phyloP scores from a whole-genome alignment of 1,139 yeast species.

The Suhomyces wounanorum region DNA sequence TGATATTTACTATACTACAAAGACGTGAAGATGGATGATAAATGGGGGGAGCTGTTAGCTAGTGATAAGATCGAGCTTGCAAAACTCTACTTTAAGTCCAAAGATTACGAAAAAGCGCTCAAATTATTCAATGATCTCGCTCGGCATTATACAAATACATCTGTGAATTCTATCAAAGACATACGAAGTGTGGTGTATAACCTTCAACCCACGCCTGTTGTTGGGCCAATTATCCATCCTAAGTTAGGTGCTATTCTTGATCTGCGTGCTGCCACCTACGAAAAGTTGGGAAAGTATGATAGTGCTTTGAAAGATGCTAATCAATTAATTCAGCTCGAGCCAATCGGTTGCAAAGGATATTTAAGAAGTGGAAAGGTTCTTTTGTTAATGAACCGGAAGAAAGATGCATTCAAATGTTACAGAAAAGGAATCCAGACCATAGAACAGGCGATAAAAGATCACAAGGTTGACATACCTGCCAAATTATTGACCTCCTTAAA shows the following conservation, averaged over 20 bases:
- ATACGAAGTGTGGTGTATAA: slow-evolving; percentile 23
- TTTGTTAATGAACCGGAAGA: slow-evolving; percentile 27
- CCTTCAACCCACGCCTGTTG: slow-evolving; percentile 27
- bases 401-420: slow-evolving; percentile 46
- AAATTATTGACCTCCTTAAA: slow-evolving; percentile 30
- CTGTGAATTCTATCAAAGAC: slow-evolving; percentile 18
- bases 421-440: slow-evolving; percentile 41
- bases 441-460: slow-evolving; percentile 28
- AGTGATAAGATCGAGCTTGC: slow-evolving; percentile 35
- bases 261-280: slow-evolving; percentile 61
- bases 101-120: slow-evolving; percentile 33
- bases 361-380: slow-evolving; percentile 54
- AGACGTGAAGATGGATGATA: slow-evolving; percentile 2
- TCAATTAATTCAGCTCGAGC: slow-evolving; percentile 47
- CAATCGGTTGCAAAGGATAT: slow-evolving; percentile 61
- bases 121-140: slow-evolving; percentile 15
- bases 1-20: background rate
- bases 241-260: slow-evolving; percentile 36
- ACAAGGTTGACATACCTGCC: slow-evolving; percentile 28
- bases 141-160: slow-evolving; percentile 17
- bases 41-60: slow-evolving; percentile 22
- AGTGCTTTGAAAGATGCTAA: slow-evolving; percentile 51
- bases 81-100: slow-evolving; percentile 34
- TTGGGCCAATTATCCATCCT: slow-evolving; percentile 33
- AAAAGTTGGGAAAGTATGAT: slow-evolving; percentile 43